Conservation (phyloP, 495 filamentous ascomycete genomes). For the Daldinia decipiens region DNA sequence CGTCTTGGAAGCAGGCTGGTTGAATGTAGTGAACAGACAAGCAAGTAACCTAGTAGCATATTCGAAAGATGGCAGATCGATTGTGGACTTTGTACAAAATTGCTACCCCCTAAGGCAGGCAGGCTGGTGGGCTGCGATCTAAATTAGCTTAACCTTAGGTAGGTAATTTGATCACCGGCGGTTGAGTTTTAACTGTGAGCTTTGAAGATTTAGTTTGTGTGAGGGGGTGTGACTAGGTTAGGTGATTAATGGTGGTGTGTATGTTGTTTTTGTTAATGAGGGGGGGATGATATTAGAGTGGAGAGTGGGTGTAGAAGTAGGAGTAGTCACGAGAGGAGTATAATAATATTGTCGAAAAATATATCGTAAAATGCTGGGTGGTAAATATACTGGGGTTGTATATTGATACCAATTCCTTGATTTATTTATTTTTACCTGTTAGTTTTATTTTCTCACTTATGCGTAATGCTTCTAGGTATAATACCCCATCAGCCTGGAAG, state of each 20-base stretch:
- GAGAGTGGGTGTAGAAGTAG: no score
- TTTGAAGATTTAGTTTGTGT: background rate
- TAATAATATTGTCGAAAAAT: background rate
- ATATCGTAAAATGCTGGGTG: background rate
- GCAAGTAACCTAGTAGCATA: no score
- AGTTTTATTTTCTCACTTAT: no score
- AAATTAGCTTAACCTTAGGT: conserved; percentile 4
- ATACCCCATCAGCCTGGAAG: no score
- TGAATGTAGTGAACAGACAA: background rate
- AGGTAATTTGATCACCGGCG: conserved; percentile 23
- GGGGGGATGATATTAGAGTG: no score
- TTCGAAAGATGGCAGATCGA: no score
- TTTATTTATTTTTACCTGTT: background rate
- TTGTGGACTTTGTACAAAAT: conserved; percentile 1
- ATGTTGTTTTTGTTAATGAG: no score
- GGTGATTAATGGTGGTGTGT: no score
- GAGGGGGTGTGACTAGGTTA: background rate
- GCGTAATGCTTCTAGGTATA: no score
- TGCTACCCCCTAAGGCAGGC: background rate
- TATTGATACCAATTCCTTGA: background rate
- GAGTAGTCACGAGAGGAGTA: no score
- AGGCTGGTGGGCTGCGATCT: background rate
- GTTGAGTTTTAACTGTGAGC: background rate
- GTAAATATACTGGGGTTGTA: background rate
- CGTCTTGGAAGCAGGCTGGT: background rate